Base-by-base conservation (phyloP, 306 rosid species). In the Cicer arietinum region DNA sequence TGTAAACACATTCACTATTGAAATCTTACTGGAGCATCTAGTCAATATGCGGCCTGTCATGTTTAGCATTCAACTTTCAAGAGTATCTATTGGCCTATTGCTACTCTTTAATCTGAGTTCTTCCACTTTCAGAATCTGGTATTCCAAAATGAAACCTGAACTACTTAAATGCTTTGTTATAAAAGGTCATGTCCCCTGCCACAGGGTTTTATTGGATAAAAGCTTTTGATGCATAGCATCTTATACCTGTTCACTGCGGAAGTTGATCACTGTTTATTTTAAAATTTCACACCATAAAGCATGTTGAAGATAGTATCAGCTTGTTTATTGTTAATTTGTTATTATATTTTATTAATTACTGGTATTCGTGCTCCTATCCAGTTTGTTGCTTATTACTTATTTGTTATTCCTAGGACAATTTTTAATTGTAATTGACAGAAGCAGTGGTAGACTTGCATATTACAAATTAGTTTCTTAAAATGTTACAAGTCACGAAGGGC, bases 201-300 rank as follows among this genome's bases (percentile, higher is more conserved):
- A 45, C 47, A 6, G 70, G 3, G 61, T 61, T 74, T 60, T 1
- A 47, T 61, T 50, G 20, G 47, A 47, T 60, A 48, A 78, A 18
- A 47, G n/a, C 65, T 70, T 20, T 47, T 47, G 64, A 60, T 46
- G 63, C 81, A 67, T 58, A 57, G 30, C 37, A 45, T 77, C 51
- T 58, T 58, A 17, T 20, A 25, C 69, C 50, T 16, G 45, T 16
- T 30, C 18, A 18, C 18, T 8, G 35, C 5, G 2, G 8, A 56
- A 56, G 40, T 56, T 67, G 58, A 68, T 65, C 56, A 22, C 18
- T 37, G 6, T 42, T 14, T 20, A 65, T 45, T 57, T 44, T 7
- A 18, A 41, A 76, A 41, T 65, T 66, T 65, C 43, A 13, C 13
- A 52, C 35, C 57, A 44, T 56, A 45, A 44, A 47, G 45, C 11